These are phyloP conservation scores for Cryptococcus sp. DNA, from an alignment of 1,284 basidiomycete species.

Conservation along the genomic window DNA sequence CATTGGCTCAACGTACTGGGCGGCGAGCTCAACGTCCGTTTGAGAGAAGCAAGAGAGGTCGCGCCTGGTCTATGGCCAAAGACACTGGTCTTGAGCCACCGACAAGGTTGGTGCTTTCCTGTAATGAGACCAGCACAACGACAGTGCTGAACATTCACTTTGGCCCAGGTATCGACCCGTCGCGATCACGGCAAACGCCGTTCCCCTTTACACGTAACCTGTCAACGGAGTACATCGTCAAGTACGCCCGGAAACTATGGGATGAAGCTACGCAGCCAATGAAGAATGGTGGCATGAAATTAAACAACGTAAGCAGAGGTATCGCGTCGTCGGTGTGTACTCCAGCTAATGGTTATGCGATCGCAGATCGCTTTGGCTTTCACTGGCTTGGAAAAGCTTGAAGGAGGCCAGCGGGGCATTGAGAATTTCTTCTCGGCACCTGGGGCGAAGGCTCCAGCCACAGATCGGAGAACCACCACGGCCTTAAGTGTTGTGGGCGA, in stretches of 20 bases:
- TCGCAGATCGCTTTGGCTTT: conserved; percentile 69
- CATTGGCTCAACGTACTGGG: conserved; percentile 91
- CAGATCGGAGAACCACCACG: neutral
- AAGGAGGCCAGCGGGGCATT: conserved; percentile 80
- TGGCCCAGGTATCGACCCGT: conserved; percentile 63
- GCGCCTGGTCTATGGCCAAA: conserved; percentile 87
- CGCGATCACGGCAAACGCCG: conserved; percentile 73
- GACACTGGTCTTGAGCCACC: conserved; percentile 74
- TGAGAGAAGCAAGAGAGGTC: conserved; percentile 76
- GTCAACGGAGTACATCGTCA: conserved; percentile 73
- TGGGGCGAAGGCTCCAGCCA: neutral
- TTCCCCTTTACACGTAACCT: conserved; percentile 77
- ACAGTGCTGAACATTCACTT: conserved; percentile 1
- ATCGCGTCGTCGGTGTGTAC: neutral
- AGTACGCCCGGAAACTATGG: conserved; percentile 82
- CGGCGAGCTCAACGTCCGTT: conserved; percentile 79
- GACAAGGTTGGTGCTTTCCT: conserved; percentile 61
- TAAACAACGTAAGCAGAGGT: conserved; percentile 60
- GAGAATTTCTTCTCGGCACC: conserved; percentile 70
- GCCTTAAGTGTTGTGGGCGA: neutral
- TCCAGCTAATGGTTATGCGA: no score
- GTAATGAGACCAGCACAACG: neutral
- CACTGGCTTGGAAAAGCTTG: conserved; percentile 74
- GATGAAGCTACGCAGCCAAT: conserved; percentile 71
- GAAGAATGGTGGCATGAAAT: conserved; percentile 58